A percentile compares a stretch with the other conserved stretches of the same genome.
Evolutionary conservation across 176 grass and related monocot species (phyloP).

Genomic region (Thalia dealbata): DNA sequence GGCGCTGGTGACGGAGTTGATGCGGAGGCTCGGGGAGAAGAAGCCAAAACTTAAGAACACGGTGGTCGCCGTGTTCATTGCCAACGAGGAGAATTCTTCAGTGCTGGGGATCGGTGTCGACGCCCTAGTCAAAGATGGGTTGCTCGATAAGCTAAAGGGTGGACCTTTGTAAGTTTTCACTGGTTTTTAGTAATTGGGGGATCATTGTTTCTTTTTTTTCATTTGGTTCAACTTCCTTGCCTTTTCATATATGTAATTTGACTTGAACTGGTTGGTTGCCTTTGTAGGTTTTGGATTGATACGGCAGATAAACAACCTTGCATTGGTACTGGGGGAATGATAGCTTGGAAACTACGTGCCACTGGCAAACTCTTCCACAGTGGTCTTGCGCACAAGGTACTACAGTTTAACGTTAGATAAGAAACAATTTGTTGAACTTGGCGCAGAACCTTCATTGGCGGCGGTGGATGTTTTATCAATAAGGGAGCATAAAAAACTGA

Average conservation of each 20-base stretch:
- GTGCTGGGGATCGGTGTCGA: conserved; percentile 64
- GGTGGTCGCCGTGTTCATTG: conserved; percentile 74
- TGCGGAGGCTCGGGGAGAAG: conserved; percentile 59
- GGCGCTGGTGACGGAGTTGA: conserved; percentile 77
- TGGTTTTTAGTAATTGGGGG: conserved; percentile 1
- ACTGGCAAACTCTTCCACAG: conserved; percentile 95
- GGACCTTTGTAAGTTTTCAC: conserved; percentile 64
- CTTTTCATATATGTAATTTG: not conserved
- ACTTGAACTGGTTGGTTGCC: not conserved
- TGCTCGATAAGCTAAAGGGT: conserved; percentile 63
- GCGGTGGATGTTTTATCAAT: too few relatives aligned
- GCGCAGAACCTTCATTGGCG: not conserved
- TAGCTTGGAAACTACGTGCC: conserved; percentile 76
- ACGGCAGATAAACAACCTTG: conserved; percentile 92
- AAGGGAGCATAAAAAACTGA: not conserved
- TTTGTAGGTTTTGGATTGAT: conserved; percentile 84
- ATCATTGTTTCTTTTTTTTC: conserved; percentile 1
- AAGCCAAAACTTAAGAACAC: conserved; percentile 67
- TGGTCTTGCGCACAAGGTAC: conserved; percentile 90
- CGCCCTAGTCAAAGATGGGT: conserved; percentile 65
- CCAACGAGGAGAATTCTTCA: conserved; percentile 85
- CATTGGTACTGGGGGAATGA: conserved; percentile 80
- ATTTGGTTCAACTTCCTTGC: not conserved
- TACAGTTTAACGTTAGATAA: conserved; percentile 11
- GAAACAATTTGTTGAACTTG: not conserved